A percentile compares a stretch with the other conserved stretches of the same genome.
Conservation (phyloP, 2,329 filamentous ascomycete genomes). For the Mycosphaerella arachidis region DNA sequence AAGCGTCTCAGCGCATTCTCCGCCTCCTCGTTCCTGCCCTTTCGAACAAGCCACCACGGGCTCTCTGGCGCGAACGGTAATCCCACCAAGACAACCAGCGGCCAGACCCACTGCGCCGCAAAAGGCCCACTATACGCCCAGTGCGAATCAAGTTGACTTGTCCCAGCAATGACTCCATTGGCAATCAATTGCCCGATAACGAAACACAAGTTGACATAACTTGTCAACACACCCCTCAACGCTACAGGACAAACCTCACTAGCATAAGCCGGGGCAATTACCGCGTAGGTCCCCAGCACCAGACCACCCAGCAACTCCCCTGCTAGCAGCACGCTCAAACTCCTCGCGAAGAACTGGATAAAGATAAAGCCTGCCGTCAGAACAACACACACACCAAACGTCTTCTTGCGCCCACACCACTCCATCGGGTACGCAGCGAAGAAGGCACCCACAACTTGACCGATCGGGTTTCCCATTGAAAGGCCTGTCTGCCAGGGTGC, state of each 20-base stretch:
- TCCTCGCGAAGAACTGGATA: slow-evolving; percentile 59
- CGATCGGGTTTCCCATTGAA: slow-evolving; percentile 52
- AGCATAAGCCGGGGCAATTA: slow-evolving; percentile 47
- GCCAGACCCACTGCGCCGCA: slow-evolving; percentile 44
- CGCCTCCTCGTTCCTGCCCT: slow-evolving; percentile 34
- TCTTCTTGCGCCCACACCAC: slow-evolving; percentile 31
- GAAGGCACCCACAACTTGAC: slow-evolving; percentile 54
- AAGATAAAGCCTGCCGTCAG: slow-evolving; percentile 53
- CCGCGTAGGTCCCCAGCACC: slow-evolving; percentile 58
- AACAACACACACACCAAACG: slow-evolving; percentile 29
- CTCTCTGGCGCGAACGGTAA: slow-evolving; percentile 37
- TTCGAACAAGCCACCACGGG: slow-evolving; percentile 38
- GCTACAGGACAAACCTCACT: slow-evolving; percentile 51
- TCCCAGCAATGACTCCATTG: slow-evolving; percentile 37
- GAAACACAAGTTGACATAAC: slow-evolving; percentile 59
- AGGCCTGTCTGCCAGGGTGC: slow-evolving; percentile 40
- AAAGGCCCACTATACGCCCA: slow-evolving; percentile 46
- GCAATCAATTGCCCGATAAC: slow-evolving; percentile 58
- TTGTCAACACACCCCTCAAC: slow-evolving; percentile 55
- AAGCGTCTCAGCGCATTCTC: slow-evolving; percentile 33
- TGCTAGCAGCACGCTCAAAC: slow-evolving; percentile 53
- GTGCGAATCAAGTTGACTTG: slow-evolving; percentile 28
- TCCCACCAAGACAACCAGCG: slow-evolving; percentile 35
- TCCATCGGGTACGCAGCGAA: slow-evolving; percentile 33
- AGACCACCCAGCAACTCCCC: slow-evolving; percentile 59